phyloP scores from a whole-genome alignment of 75 land plant genomes.

The Cryptomeria japonica region DNA sequence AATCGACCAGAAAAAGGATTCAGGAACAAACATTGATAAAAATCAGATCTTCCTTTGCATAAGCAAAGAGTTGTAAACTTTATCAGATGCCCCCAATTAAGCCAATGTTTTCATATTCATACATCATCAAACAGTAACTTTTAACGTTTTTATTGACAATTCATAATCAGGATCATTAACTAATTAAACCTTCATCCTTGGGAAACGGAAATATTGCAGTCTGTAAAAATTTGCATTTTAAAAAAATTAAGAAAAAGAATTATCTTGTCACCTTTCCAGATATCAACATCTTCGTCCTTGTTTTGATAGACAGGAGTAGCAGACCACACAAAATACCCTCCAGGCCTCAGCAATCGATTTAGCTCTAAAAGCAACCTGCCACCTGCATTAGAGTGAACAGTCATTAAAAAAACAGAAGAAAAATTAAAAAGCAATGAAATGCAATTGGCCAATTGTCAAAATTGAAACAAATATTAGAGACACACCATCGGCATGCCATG shows the following conservation, averaged over 20 bases:
- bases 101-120: background rate
- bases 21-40: background rate
- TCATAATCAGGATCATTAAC: background rate
- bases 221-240: background rate
- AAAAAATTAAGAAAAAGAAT: background rate
- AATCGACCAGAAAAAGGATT: background rate
- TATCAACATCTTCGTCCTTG: constrained; percentile 45
- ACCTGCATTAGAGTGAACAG: constrained; percentile 40
- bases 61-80: background rate
- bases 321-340: constrained; percentile 91
- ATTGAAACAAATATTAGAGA: background rate
- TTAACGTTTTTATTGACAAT: background rate
- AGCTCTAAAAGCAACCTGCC: constrained; percentile 82
- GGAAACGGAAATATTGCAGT: background rate
- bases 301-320: constrained; percentile 86
- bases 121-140: background rate
- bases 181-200: background rate
- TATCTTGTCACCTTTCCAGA: constrained; percentile 64
- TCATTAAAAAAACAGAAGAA: background rate
- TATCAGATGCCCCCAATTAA: background rate
- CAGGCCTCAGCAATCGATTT: constrained; percentile 81
- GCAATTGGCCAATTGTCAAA: background rate
- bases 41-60: background rate
- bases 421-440: constrained; percentile 3
- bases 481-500: constrained; percentile 88